phyloP scores from a whole-genome alignment of 2,329 filamentous ascomycete genomes.

The Colletotrichum tropicale region DNA sequence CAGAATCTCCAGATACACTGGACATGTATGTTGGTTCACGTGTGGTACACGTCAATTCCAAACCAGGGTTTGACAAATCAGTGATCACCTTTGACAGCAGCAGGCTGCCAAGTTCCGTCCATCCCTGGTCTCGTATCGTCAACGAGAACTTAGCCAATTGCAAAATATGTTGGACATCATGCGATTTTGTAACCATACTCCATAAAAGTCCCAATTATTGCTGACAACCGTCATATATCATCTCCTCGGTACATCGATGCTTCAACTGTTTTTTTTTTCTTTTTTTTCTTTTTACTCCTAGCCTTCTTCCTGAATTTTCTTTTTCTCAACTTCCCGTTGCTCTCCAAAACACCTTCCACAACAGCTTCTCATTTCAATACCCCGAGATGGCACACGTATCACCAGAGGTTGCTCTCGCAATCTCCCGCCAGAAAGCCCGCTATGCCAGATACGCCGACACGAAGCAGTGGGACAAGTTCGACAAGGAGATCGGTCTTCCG shows the following conservation, averaged over 20 bases:
- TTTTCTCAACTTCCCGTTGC: too few relatives aligned
- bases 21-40: neutral
- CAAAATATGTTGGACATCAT: neutral
- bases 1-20: neutral
- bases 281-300: too few relatives aligned
- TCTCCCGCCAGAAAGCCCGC: slow-evolving; percentile 29
- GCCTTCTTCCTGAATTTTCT: neutral
- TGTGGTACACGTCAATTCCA: neutral
- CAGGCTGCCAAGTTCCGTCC: neutral
- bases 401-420: slow-evolving; percentile 26
- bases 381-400: slow-evolving; percentile 21
- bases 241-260: neutral
- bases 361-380: too few relatives aligned
- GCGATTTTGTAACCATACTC: neutral
- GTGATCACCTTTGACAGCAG: too few relatives aligned
- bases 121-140: neutral
- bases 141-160: neutral
- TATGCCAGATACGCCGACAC: slow-evolving; percentile 30
- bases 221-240: neutral
- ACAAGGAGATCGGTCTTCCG: slow-evolving; percentile 25
- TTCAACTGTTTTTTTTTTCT: neutral
- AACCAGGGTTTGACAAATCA: neutral
- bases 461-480: slow-evolving; percentile 27
- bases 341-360: too few relatives aligned
- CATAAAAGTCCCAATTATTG: neutral